Evolutionary conservation across 805 yeast genomes (phyloP).

Genomic region (Clavispora santaluciae): DNA sequence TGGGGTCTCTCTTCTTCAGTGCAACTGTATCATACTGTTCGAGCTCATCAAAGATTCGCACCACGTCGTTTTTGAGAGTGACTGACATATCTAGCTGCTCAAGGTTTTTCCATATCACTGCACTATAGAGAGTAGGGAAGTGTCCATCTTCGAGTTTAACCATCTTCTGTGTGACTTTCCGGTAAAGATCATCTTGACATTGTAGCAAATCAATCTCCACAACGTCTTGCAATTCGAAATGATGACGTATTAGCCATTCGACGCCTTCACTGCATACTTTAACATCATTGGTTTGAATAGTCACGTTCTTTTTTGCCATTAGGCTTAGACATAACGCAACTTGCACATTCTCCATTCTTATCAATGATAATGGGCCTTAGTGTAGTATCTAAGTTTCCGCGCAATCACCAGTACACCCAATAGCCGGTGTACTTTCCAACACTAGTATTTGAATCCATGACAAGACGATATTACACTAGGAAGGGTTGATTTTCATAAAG

Average conservation of each 20-base stretch:
- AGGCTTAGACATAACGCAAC: slow-evolving; percentile 12
- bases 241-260: background rate
- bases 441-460: no score
- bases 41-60: slow-evolving; percentile 10
- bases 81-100: slow-evolving; percentile 6
- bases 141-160: slow-evolving; percentile 5
- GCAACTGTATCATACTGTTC: slow-evolving; percentile 10
- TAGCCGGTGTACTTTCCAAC: no score
- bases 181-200: slow-evolving; percentile 4
- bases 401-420: background rate
- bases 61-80: slow-evolving; percentile 4
- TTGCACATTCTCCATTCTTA: slow-evolving; percentile 13
- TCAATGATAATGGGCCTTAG: no score
- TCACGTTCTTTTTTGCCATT: slow-evolving; percentile 8
- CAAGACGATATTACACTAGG: no score
- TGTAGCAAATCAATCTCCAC: slow-evolving; percentile 13
- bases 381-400: no score
- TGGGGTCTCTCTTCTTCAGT: background rate
- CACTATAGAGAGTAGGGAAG: slow-evolving; percentile 7
- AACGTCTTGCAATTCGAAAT: slow-evolving; percentile 4
- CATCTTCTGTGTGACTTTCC: slow-evolving; percentile 7
- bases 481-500: no score
- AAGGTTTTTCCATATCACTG: slow-evolving; percentile 14
- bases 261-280: slow-evolving; percentile 5
- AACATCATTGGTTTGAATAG: slow-evolving; percentile 9